Conservation (phyloP, 225 moss, liverwort and hornwort genomes). For the Takakia lepidozioides region DNA sequence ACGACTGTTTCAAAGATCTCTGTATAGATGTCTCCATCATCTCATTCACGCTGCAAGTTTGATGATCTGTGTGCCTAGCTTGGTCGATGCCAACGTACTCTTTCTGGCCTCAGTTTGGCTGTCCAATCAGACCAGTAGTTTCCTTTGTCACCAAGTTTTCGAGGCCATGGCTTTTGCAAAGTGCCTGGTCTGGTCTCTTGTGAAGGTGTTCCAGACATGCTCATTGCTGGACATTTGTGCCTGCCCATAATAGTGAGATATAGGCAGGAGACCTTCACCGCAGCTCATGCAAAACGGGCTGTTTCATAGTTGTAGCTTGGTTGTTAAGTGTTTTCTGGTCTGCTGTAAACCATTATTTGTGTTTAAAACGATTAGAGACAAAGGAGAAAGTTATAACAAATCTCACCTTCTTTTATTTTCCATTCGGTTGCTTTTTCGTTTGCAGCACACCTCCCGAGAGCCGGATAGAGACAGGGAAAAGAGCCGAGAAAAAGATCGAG, state of each 20-base stretch:
- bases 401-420: no score
- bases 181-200: slow-evolving; percentile 22
- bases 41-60: slow-evolving; percentile 50
- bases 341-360: no score
- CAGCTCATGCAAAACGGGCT: no score
- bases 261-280: slow-evolving; percentile 47
- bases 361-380: no score
- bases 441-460: slow-evolving; percentile 86
- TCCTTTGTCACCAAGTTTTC: slow-evolving; percentile 22
- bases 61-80: no score
- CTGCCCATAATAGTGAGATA: slow-evolving; percentile 44
- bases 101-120: slow-evolving; percentile 24
- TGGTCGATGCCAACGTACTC: no score
- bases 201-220: slow-evolving; percentile 35
- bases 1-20: slow-evolving; percentile 62
- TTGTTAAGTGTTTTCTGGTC: no score
- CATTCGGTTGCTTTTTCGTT: slow-evolving; percentile 4
- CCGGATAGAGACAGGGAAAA: slow-evolving; percentile 81
- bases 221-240: slow-evolving; percentile 54
- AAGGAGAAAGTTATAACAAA: no score
- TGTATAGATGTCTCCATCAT: slow-evolving; percentile 74
- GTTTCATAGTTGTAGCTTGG: no score
- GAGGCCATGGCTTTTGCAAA: no score
- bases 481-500: slow-evolving; percentile 73
- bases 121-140: slow-evolving; percentile 20